phyloP scores from a whole-genome alignment of 148 eudicot genomes.

The Spergularia marina region DNA sequence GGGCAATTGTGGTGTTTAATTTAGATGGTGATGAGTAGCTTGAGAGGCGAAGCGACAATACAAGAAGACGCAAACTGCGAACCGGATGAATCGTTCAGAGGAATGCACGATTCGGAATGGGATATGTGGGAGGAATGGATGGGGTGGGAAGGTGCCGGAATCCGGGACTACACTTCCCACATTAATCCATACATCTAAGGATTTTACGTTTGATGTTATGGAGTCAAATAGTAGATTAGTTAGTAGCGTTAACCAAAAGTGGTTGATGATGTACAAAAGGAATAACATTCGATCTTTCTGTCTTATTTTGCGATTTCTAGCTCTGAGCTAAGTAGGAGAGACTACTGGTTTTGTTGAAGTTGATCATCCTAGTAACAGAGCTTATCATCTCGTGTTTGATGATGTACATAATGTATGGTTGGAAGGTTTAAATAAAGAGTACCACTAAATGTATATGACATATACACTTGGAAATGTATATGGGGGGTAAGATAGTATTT shows the following conservation, averaged over 20 bases:
- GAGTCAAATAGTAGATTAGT: neutral
- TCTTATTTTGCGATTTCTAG: neutral
- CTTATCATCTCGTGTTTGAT: neutral
- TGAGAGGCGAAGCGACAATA: constrained; percentile 40
- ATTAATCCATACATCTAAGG: constrained; percentile 58
- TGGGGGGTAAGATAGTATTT: no score
- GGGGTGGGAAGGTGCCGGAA: constrained; percentile 94
- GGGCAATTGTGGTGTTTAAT: neutral
- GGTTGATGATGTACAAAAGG: constrained; percentile 1
- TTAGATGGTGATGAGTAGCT: constrained; percentile 61
- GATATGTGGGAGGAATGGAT: constrained; percentile 90
- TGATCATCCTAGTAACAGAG: neutral
- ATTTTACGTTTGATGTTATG: constrained; percentile 5
- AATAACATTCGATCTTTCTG: neutral
- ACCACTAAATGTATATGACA: no score
- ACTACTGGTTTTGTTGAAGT: neutral
- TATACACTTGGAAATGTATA: no score
- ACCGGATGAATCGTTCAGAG: constrained; percentile 44
- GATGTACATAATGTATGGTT: no score
- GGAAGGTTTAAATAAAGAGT: no score
- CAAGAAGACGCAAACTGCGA: constrained; percentile 32
- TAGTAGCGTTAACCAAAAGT: neutral
- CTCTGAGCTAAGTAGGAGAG: neutral
- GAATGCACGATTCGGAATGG: constrained; percentile 61
- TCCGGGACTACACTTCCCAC: constrained; percentile 66